These are phyloP conservation scores for Phytopythium sindhum DNA, from an alignment of 352 stramenopile species.

Conservation along the genomic window DNA sequence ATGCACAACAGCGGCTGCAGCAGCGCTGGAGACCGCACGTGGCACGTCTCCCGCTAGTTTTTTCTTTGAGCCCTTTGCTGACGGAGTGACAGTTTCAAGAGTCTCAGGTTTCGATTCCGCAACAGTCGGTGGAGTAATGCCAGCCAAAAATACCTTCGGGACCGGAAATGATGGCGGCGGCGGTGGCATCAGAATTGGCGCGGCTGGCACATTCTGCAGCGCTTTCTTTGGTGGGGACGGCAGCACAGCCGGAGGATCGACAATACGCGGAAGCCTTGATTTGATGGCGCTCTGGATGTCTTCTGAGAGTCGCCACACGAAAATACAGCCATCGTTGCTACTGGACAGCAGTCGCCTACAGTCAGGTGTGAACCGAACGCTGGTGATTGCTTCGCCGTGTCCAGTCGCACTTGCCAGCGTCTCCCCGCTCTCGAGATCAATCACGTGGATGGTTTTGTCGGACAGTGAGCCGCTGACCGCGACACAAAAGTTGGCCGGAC, in stretches of 20 bases:
- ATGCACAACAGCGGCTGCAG: too few species aligned
- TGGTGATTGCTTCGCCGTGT: conserved; percentile 83
- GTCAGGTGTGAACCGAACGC: conserved; percentile 83
- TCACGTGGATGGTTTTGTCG: conserved; percentile 85
- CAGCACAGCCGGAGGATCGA: conserved; percentile 21
- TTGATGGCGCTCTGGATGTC: conserved; percentile 75
- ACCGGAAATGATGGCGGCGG: conserved; percentile 13
- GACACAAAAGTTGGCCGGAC: conserved; percentile 61
- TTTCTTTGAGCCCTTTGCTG: background rate
- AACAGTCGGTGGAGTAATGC: background rate
- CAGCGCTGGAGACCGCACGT: background rate
- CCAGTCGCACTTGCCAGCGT: conserved; percentile 72
- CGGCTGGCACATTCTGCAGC: background rate
- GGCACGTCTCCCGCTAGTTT: background rate
- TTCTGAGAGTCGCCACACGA: conserved; percentile 84
- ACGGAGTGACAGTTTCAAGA: background rate
- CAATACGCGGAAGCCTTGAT: conserved; percentile 34
- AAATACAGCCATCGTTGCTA: conserved; percentile 84
- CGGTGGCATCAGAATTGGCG: conserved; percentile 20
- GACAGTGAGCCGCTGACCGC: conserved; percentile 78
- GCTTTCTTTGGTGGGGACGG: conserved; percentile 22
- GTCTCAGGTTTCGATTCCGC: background rate
- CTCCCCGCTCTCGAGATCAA: conserved; percentile 79
- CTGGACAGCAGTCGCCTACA: conserved; percentile 80
- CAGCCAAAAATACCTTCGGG: background rate